Percentiles rank a stretch among this genome's conserved stretches.
phyloP scores from a whole-genome alignment of 805 yeast genomes.

The Blastobotrys attinorum region DNA sequence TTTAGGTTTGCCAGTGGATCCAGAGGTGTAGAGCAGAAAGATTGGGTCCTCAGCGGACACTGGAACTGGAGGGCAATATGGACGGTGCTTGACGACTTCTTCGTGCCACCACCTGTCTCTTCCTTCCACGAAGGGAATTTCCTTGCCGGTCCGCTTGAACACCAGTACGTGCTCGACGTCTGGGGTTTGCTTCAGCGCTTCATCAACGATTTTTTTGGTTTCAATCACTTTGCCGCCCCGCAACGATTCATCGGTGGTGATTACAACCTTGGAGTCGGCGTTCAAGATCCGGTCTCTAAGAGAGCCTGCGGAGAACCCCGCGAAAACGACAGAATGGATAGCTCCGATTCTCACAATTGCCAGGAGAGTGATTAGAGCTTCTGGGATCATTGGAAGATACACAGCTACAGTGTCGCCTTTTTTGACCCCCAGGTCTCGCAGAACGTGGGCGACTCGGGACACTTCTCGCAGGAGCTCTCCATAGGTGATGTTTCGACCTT shows the following conservation, averaged over 20 bases:
- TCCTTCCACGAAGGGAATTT: conserved; percentile 62
- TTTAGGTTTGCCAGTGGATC: conserved; percentile 97
- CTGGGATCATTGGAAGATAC: conserved; percentile 96
- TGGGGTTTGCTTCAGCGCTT: conserved; percentile 69
- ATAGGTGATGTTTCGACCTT: conserved; percentile 68
- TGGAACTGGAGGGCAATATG: conserved; percentile 80
- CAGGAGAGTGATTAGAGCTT: conserved; percentile 86
- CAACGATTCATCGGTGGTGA: conserved; percentile 91
- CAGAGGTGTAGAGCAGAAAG: conserved; percentile 92
- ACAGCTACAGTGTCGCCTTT: conserved; percentile 97
- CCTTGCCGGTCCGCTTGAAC: conserved; percentile 76
- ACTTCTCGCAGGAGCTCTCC: conserved; percentile 82
- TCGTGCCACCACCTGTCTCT: conserved; percentile 97
- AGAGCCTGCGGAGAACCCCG: conserved; percentile 93
- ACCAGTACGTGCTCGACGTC: conserved; percentile 77
- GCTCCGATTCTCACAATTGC: conserved; percentile 95
- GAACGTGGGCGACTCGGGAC: conserved; percentile 75
- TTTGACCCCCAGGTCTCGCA: conserved; percentile 75
- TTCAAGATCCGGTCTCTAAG: conserved; percentile 84
- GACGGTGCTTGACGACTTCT: conserved; percentile 70
- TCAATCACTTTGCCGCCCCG: conserved; percentile 93
- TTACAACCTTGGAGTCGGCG: conserved; percentile 76
- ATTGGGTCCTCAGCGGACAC: conserved; percentile 91
- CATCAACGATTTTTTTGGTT: conserved; percentile 92
- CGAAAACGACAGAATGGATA: conserved; percentile 90